Conservation (phyloP, 148 eudicot genomes). For the Amaranthus hypochondriacus region DNA sequence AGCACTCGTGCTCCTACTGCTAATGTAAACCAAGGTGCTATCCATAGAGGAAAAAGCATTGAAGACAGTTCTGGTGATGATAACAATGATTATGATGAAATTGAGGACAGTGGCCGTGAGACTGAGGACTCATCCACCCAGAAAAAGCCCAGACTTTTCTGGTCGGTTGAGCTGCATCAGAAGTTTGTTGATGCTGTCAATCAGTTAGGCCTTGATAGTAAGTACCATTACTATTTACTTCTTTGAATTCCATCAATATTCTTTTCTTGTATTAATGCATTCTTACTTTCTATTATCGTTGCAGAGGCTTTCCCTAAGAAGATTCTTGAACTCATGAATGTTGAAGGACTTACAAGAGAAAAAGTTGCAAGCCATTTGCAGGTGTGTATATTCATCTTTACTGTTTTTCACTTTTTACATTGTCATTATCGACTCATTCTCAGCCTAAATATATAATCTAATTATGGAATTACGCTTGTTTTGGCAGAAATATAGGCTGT, state of each 20-base stretch:
- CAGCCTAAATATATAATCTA: background rate
- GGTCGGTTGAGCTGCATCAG: conserved; percentile 77
- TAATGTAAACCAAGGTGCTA: conserved; percentile 27
- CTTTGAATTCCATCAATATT: background rate
- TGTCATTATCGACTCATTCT: too few relatives aligned
- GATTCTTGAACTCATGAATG: conserved; percentile 90
- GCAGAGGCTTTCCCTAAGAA: conserved; percentile 94
- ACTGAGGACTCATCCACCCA: conserved; percentile 49
- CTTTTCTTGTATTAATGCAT: conserved; percentile 7
- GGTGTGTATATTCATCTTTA: conserved; percentile 26
- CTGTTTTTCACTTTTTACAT: background rate
- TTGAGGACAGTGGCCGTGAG: conserved; percentile 42
- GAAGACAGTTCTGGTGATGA: conserved; percentile 25
- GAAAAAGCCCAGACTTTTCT: conserved; percentile 74
- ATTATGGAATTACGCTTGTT: background rate
- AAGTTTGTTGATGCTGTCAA: conserved; percentile 86
- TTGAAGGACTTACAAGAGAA: conserved; percentile 83
- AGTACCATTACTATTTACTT: conserved; percentile 15
- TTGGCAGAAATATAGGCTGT: conserved; percentile 84
- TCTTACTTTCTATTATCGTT: background rate
- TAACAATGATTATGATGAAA: conserved; percentile 42
- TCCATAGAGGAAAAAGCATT: conserved; percentile 30
- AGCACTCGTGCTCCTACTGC: conserved; percentile 20
- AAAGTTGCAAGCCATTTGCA: conserved; percentile 98
- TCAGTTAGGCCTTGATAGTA: conserved; percentile 69